phyloP scores from a whole-genome alignment of 1,284 basidiomycete species.

The Exobasidium cylindrosporum region DNA sequence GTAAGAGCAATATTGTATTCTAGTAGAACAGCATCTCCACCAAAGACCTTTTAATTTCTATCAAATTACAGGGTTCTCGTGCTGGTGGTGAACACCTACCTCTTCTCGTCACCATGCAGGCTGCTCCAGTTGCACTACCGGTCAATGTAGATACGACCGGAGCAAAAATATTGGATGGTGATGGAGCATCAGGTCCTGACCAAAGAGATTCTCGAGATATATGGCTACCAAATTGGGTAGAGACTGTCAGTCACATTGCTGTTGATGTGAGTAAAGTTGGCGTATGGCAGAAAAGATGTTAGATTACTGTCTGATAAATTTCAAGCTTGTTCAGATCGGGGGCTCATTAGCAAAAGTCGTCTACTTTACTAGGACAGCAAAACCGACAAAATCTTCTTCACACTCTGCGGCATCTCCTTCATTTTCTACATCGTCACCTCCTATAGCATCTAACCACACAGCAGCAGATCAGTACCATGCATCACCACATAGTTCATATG shows the following conservation, averaged over 20 bases:
- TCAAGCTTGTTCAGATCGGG: slow-evolving; percentile 67
- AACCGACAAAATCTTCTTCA: background rate
- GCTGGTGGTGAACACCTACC: too few species aligned
- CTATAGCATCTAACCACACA: too few species aligned
- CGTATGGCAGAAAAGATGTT: too few species aligned
- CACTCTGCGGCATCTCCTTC: too few species aligned
- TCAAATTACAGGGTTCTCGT: too few species aligned
- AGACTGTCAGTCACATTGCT: slow-evolving; percentile 53
- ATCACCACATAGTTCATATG: too few species aligned
- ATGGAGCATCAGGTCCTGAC: slow-evolving; percentile 32
- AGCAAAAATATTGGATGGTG: slow-evolving; percentile 44
- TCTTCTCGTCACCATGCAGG: slow-evolving; percentile 8
- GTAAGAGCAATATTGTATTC: too few species aligned
- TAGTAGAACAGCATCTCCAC: too few species aligned
- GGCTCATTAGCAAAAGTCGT: slow-evolving; percentile 97
- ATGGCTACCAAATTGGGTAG: slow-evolving; percentile 53
- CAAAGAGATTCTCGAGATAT: slow-evolving; percentile 50
- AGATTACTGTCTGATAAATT: background rate
- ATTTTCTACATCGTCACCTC: too few species aligned
- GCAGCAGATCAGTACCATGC: too few species aligned
- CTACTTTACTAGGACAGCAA: slow-evolving; percentile 69
- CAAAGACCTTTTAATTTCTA: too few species aligned
- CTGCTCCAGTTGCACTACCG: slow-evolving; percentile 13
- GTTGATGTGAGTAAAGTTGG: slow-evolving; percentile 45
- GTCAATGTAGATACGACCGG: slow-evolving; percentile 27